Conservation (phyloP, 805 yeast genomes). For the Saturnispora sekii region DNA sequence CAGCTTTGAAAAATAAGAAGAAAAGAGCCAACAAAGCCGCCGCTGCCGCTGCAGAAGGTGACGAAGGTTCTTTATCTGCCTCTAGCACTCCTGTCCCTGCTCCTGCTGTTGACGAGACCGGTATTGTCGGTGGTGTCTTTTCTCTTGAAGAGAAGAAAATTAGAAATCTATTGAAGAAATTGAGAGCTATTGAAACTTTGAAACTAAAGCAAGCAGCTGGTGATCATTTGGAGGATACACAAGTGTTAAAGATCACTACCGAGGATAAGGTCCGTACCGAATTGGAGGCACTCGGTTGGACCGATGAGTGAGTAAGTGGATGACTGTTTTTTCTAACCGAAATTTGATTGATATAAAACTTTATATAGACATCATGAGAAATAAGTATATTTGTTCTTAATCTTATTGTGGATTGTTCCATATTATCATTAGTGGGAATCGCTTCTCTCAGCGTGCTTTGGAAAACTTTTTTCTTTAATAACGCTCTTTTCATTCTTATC, state of each 20-base stretch:
- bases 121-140: slow-evolving; percentile 50
- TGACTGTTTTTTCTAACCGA: too few relatives aligned
- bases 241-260: slow-evolving; percentile 76
- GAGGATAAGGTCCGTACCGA: slow-evolving; percentile 76
- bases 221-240: slow-evolving; percentile 87
- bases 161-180: slow-evolving; percentile 80
- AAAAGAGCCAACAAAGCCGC: slow-evolving; percentile 57
- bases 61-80: background rate
- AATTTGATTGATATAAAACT: background rate
- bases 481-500: background rate
- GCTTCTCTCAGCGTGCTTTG: too few relatives aligned
- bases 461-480: background rate
- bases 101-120: slow-evolving; percentile 19
- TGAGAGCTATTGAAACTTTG: slow-evolving; percentile 89
- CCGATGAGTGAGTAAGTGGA: slow-evolving; percentile 7
- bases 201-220: slow-evolving; percentile 78
- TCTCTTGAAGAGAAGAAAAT: slow-evolving; percentile 88
- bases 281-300: slow-evolving; percentile 62
- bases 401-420: too few relatives aligned
- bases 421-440: too few relatives aligned
- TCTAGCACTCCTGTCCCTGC: background rate
- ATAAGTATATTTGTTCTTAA: too few relatives aligned
- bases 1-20: slow-evolving; percentile 52
- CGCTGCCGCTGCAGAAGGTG: slow-evolving; percentile 11
- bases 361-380: too few relatives aligned